Base-by-base conservation (phyloP, 1,284 basidiomycete species). In the Melanopsichium pennsylvanicum region DNA sequence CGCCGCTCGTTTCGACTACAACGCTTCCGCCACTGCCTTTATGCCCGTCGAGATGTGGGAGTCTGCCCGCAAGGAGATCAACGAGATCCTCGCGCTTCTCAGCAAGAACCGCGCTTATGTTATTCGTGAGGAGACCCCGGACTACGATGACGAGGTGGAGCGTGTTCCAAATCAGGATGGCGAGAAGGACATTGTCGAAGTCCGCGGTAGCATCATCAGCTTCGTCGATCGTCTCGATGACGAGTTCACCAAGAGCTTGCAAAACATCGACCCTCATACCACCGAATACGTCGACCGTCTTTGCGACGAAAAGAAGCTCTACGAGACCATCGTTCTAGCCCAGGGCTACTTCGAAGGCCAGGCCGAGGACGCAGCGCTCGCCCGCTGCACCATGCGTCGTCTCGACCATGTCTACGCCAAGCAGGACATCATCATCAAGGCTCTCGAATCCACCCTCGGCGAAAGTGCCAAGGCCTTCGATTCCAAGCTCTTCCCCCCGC, bases 321-420 rank as follows among this genome's bases (percentile, higher is more conserved):
- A 98, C 83, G 87, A 88, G 81, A 93, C 92, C 27, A 94, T 98
- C 72, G 92, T 90, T 82, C 89, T 91, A 56, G 89, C 93, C 0
- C 93, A 97, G 82, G 87, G 89, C 13, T 89, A 94, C 82, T 97
- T 97, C 54, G 79, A 81, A 64, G 44, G 37, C 41, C 57, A 67
- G 39, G 40, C 38, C 34, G 66, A 74, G 52, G 27, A 29, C 35
- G 78, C 77, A 33, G 60, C 75, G 7, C 68, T 81, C 13, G 67
- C 72, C 38, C 88, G 96, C 48, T 91, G 94, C 27, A 86, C 97
- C 60, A 94, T 97, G 89, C 88, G 96, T 72, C 88, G 96, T 45
- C 84, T 99, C 56, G 96, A 99, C 81, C 96, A 98, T 82, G 92
- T 98, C 60, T 98, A 99, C 83, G 93, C 92, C 47, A 98, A 98